A percentile compares a stretch with the other conserved stretches of the same genome.
Evolutionary conservation across 768 basidiomycete species (phyloP).

Genomic region (Boletus eberwhitei): DNA sequence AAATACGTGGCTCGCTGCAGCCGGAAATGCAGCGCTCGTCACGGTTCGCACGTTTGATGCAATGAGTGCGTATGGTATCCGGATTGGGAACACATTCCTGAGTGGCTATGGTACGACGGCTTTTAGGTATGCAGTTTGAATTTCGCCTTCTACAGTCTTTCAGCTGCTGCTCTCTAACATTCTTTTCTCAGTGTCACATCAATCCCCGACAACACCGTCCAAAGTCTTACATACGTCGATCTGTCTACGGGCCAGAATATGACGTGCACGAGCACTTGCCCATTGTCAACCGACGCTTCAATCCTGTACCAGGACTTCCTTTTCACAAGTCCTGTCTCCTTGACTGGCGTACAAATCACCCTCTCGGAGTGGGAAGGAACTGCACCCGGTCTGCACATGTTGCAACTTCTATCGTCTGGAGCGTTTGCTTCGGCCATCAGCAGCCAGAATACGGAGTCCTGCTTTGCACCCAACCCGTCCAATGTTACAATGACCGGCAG

Average conservation of each 20-base stretch:
- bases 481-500: slow-evolving; percentile 61
- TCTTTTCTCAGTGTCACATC: slow-evolving; percentile 63
- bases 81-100: slow-evolving; percentile 90
- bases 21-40: slow-evolving; percentile 67
- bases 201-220: slow-evolving; percentile 84
- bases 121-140: slow-evolving; percentile 59
- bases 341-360: slow-evolving; percentile 89
- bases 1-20: slow-evolving; percentile 80
- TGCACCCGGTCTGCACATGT: slow-evolving; percentile 78
- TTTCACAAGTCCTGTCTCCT: slow-evolving; percentile 56
- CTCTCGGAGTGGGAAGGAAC: slow-evolving; percentile 72
- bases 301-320: slow-evolving; percentile 93
- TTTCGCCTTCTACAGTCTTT: not conserved
- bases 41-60: slow-evolving; percentile 74
- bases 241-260: slow-evolving; percentile 67
- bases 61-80: slow-evolving; percentile 73
- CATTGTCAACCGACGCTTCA: slow-evolving; percentile 70
- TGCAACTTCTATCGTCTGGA: slow-evolving; percentile 92
- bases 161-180: slow-evolving; percentile 7
- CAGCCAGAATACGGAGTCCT: slow-evolving; percentile 60
- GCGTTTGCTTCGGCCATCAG: slow-evolving; percentile 78
- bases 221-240: slow-evolving; percentile 74
- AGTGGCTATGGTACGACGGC: slow-evolving; percentile 77
- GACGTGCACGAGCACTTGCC: slow-evolving; percentile 78
- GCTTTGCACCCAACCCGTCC: slow-evolving; percentile 75